Base-by-base conservation (phyloP, 2,329 filamentous ascomycete genomes). In the Rhinocladiella similis region DNA sequence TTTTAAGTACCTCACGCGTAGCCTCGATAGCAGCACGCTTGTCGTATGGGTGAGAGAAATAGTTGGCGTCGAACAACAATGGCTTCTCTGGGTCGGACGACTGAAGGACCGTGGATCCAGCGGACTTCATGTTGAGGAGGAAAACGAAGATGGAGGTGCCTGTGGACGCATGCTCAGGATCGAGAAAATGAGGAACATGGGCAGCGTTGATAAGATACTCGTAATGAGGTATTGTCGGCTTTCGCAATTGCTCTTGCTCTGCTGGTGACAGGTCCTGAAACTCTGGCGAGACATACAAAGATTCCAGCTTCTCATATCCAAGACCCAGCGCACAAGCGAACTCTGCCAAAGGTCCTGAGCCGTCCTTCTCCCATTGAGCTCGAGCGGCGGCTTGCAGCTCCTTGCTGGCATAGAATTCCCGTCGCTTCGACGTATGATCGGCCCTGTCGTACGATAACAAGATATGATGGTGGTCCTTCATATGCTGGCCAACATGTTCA, bases 41-140 rank as follows among this genome's bases (percentile, higher is more conserved):
- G 62, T 87, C 84, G 64, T 80, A 86, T 0, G 80, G 77, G 47
- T 83, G 75, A 0, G 70, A 70, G 1, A 84, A 70, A 65, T 79
- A 82, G 22, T 77, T 78, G 0, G 82, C 77, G 59, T 85, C 75
- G 64, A 83, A 80, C 2, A 73, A 65, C 0, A 84, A 76, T 6
- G 82, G 78, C 2, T 73, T 77, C 1, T 69, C 63, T 0, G 82
- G 79, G 54, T 85, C 74, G 0, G 78, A 67, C 0, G 82, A 84
- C 47, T 78, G 75, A 3, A 87, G 73, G 0, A 71, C 78, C 0
- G 83, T 77, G 25, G 75, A 73, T 14, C 84, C 84, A 38, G 70
- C 69, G 19, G 73, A 76, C 66, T 84, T 80, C 1, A 78, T 74
- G 64, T 86, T 83, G 70, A 80, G 80, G 18, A 79, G 60, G 59